Evolutionary conservation across 768 basidiomycete genomes (phyloP).

Genomic region (Paxillus ammoniavirescens): DNA sequence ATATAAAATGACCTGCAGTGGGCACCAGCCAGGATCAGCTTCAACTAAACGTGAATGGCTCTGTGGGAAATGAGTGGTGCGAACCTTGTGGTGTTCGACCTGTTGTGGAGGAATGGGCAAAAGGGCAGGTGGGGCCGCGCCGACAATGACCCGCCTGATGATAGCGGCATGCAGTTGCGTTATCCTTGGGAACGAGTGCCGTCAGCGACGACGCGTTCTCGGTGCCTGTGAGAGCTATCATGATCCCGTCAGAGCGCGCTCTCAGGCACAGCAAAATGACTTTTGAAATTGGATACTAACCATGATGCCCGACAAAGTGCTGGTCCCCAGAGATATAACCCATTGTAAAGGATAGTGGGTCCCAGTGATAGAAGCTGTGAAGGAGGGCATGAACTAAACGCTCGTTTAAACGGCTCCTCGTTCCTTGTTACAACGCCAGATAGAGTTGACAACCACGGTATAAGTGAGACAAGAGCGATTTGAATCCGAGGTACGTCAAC

Average conservation of each 20-base stretch:
- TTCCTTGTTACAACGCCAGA: conserved; percentile 35
- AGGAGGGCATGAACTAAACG: not conserved
- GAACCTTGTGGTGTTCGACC: conserved; percentile 16
- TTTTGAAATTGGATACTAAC: conserved; percentile 11
- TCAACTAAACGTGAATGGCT: not conserved
- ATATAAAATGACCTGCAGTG: conserved; percentile 7
- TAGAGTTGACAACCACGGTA: conserved; percentile 30
- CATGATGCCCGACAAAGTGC: conserved; percentile 4
- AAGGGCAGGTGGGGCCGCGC: conserved; percentile 26
- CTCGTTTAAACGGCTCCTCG: conserved; percentile 14
- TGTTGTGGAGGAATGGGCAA: conserved; percentile 16
- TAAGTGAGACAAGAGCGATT: conserved; percentile 20
- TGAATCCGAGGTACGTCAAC: conserved; percentile 17
- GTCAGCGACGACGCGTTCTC: conserved; percentile 3
- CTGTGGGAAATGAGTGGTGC: not conserved
- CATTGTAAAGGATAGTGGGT: conserved; percentile 7
- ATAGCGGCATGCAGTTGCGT: conserved; percentile 23
- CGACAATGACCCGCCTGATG: conserved; percentile 25
- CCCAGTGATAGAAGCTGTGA: conserved; percentile 6
- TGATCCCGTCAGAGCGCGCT: conserved; percentile 1
- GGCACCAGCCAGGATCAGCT: conserved; percentile 14
- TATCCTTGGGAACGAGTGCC: conserved; percentile 1
- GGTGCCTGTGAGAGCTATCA: conserved; percentile 11
- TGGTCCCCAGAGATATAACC: conserved; percentile 15
- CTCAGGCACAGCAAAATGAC: not conserved